Evolutionary conservation across 2,329 filamentous ascomycete species (phyloP).

Genomic region (Sclerotinia glacialis): DNA sequence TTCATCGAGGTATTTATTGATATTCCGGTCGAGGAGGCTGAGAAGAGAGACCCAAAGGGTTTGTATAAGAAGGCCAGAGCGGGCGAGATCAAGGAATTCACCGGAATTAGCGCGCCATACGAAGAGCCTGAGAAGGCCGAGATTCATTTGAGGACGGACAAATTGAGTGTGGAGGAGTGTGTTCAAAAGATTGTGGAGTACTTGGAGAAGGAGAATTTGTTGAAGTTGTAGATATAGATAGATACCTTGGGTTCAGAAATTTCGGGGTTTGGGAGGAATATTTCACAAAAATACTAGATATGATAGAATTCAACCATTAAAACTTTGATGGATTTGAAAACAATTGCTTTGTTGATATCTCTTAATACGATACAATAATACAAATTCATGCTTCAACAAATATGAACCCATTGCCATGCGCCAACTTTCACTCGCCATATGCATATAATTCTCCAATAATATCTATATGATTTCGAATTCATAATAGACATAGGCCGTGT

Average conservation of each 20-base stretch:
- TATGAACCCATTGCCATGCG: slow-evolving; percentile 26
- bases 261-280: not conserved
- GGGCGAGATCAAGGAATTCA: slow-evolving; percentile 96
- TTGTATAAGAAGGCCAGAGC: slow-evolving; percentile 95
- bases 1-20: slow-evolving; percentile 96
- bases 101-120: slow-evolving; percentile 91
- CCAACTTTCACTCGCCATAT: slow-evolving; percentile 23
- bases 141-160: slow-evolving; percentile 79
- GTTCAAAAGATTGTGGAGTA: slow-evolving; percentile 82
- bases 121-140: slow-evolving; percentile 84
- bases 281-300: not conserved
- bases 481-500: slow-evolving; percentile 96
- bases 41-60: slow-evolving; percentile 95
- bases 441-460: not conserved
- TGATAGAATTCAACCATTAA: slow-evolving; percentile 2
- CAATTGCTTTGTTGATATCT: slow-evolving; percentile 16
- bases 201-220: slow-evolving; percentile 66
- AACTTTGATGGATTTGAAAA: not conserved
- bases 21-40: slow-evolving; percentile 84
- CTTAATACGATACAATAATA: slow-evolving; percentile 28
- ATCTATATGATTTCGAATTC: slow-evolving; percentile 70
- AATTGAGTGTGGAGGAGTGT: slow-evolving; percentile 82
- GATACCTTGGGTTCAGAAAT: not conserved
- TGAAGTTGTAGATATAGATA: slow-evolving; percentile 35
- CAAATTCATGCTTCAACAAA: slow-evolving; percentile 27